Evolutionary conservation across 2,329 filamentous ascomycete species (phyloP).

Genomic region (Pseudocercospora macadamiae): DNA sequence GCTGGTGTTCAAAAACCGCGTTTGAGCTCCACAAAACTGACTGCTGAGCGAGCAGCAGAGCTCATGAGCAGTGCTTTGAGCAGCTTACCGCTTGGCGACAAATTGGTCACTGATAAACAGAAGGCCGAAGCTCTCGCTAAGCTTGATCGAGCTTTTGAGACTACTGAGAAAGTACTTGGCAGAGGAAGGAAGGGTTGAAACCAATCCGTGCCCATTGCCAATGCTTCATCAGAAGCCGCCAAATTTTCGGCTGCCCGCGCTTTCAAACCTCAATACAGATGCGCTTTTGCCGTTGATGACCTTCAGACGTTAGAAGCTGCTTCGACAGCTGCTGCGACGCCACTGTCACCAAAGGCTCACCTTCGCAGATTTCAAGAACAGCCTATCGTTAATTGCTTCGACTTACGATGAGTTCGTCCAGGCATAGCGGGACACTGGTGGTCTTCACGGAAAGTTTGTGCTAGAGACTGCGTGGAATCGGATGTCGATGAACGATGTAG

Average conservation of each 20-base stretch:
- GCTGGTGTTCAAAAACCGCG: conserved; percentile 26
- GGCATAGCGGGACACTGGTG: neutral
- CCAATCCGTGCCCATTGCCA: too few relatives aligned
- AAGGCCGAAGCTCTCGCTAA: conserved; percentile 50
- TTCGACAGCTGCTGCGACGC: too few relatives aligned
- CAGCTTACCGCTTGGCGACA: conserved; percentile 46
- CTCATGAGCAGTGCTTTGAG: conserved; percentile 52
- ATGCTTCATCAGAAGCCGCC: too few relatives aligned
- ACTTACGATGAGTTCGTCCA: neutral
- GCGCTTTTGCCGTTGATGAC: too few relatives aligned
- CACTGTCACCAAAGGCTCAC: too few relatives aligned
- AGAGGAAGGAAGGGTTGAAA: conserved; percentile 18
- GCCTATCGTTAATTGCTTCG: neutral
- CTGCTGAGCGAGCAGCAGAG: conserved; percentile 48
- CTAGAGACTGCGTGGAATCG: neutral
- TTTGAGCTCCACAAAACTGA: conserved; percentile 34
- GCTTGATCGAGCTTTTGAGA: conserved; percentile 45
- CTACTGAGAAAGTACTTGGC: conserved; percentile 30
- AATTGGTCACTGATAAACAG: conserved; percentile 44
- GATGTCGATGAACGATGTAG: neutral
- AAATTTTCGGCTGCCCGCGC: neutral
- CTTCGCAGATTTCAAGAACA: too few relatives aligned
- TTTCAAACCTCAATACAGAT: too few relatives aligned
- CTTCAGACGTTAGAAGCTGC: too few relatives aligned
- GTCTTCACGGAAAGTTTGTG: neutral